Evolutionary conservation across 306 rosid genomes (phyloP).

Genomic region (Senna tora): DNA sequence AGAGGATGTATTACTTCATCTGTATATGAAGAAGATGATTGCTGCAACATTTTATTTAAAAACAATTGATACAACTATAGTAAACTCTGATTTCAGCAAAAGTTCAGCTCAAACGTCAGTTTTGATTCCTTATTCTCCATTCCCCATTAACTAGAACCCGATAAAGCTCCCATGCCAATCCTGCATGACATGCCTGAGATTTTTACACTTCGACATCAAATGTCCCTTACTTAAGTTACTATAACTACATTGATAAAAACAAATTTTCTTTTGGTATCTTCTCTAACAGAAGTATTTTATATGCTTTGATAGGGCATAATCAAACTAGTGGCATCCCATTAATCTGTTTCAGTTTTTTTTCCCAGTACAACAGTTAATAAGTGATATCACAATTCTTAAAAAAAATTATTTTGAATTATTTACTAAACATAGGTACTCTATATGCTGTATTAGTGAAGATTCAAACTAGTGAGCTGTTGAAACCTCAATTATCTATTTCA

Average conservation of each 20-base stretch:
- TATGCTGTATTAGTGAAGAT: constrained; percentile 19
- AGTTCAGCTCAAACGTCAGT: not conserved
- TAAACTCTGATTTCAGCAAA: not conserved
- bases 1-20: not conserved
- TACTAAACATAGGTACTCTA: constrained; percentile 19
- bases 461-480: not conserved
- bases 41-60: not conserved
- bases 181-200: not conserved
- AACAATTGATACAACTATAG: not conserved
- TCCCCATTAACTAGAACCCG: constrained; percentile 2
- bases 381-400: not conserved
- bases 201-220: not conserved
- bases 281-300: constrained; percentile 10
- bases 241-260: not conserved
- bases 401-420: not conserved
- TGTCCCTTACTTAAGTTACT: not conserved
- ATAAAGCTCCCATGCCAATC: not conserved
- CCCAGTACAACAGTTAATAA: not conserved
- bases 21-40: not conserved
- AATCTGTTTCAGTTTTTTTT: not conserved
- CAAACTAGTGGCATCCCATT: not conserved
- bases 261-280: not conserved
- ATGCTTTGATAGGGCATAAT: constrained; percentile 15
- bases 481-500: not conserved
- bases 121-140: not conserved